Percentiles rank a stretch among this genome's conserved stretches.
Evolutionary conservation across 2,329 filamentous ascomycete genomes (phyloP).

Genomic region (Rhynchosporium agropyri): DNA sequence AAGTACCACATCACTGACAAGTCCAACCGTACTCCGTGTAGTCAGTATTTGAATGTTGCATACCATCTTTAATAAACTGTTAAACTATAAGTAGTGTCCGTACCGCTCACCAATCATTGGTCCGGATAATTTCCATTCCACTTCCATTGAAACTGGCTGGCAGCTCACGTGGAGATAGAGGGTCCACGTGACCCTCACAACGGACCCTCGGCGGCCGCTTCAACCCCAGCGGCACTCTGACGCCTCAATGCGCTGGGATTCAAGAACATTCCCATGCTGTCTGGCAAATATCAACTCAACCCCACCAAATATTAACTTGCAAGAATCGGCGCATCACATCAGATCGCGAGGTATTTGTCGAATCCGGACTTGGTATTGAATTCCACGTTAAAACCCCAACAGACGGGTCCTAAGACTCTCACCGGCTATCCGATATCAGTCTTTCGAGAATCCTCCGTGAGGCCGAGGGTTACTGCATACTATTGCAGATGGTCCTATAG

Average conservation of each 20-base stretch:
- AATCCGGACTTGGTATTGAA: background rate
- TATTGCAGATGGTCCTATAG: constrained; percentile 35
- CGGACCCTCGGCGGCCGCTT: too few species aligned
- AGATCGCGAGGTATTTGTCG: background rate
- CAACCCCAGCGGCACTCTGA: too few species aligned
- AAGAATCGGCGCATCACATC: background rate
- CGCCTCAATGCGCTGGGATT: background rate
- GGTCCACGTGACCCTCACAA: too few species aligned
- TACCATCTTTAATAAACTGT: too few species aligned
- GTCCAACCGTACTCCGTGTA: too few species aligned
- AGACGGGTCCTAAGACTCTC: background rate
- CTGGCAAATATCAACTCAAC: background rate
- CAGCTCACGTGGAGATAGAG: too few species aligned
- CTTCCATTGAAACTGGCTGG: too few species aligned
- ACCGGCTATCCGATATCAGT: background rate
- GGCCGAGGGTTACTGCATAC: constrained; percentile 3
- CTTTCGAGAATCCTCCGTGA: background rate
- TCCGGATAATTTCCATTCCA: too few species aligned
- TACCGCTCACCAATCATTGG: too few species aligned
- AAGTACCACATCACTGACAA: too few species aligned
- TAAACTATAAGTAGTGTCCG: too few species aligned
- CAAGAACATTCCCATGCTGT: background rate
- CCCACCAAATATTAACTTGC: background rate
- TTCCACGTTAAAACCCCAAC: background rate
- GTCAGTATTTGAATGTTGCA: too few species aligned